These are phyloP conservation scores for Linnemannia schmuckeri DNA, from an alignment of 192 early-diverging fungal genomes.

Conservation along the genomic window DNA sequence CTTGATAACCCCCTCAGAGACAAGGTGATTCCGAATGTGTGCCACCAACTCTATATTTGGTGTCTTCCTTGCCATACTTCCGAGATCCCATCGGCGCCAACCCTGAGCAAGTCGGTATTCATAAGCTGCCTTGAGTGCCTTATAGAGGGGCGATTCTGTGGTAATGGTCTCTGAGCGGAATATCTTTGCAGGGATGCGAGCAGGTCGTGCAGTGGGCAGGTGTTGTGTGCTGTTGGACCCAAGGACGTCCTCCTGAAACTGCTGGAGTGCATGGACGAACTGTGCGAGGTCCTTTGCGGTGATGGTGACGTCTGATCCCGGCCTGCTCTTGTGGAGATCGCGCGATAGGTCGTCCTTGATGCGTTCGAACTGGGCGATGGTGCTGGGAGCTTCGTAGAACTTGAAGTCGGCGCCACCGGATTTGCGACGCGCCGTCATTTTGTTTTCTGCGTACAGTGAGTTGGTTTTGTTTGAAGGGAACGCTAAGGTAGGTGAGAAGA, in stretches of 20 bases:
- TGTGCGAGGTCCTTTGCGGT: conserved; percentile 60
- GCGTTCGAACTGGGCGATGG: conserved; percentile 56
- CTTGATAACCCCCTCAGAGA: conserved; percentile 31
- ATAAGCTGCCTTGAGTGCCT: conserved; percentile 59
- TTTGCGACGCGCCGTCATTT: conserved; percentile 39
- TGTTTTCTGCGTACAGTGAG: neutral
- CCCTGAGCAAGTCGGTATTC: conserved; percentile 52
- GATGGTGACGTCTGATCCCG: conserved; percentile 31
- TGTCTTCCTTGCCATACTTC: conserved; percentile 18
- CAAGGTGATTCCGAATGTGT: conserved; percentile 49
- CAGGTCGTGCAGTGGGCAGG: conserved; percentile 15
- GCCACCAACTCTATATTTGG: conserved; percentile 57
- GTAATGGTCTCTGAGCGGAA: conserved; percentile 58
- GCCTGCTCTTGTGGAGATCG: conserved; percentile 51
- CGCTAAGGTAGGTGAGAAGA: neutral
- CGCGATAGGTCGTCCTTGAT: conserved; percentile 35
- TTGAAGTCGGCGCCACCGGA: conserved; percentile 31
- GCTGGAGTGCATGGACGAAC: conserved; percentile 58
- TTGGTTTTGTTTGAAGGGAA: neutral
- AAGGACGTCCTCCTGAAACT: conserved; percentile 65
- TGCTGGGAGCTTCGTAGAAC: conserved; percentile 58
- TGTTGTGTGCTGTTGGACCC: conserved; percentile 42
- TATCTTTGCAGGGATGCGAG: conserved; percentile 60
- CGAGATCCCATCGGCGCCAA: conserved; percentile 60
- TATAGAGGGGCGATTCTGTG: conserved; percentile 46